Base-by-base conservation (phyloP, 1,284 basidiomycete genomes). In the Papiliotrema terrestris region DNA sequence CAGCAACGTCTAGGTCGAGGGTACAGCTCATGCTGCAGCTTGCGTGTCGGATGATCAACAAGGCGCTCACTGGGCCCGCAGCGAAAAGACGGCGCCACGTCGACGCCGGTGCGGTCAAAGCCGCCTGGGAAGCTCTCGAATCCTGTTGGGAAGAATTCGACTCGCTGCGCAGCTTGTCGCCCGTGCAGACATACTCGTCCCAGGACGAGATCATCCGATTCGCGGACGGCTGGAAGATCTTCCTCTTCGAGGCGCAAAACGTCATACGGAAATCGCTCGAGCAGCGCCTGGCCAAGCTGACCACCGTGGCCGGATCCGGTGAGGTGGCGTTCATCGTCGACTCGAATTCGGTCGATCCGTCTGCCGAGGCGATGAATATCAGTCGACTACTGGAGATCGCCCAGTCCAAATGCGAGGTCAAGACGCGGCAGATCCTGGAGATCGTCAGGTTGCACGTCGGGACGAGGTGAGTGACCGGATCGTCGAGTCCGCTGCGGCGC, bases 61-160 rank as follows among this genome's bases (percentile, higher is more conserved):
- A 80, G 20, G 83, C 84, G 0, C 77, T 94, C 45, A 91, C 89
- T 0, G 86, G 89, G 0, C 79, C 83, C 15, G 83, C 83, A 56
- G 88, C 89, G 3, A 81, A 82, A 22, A 81, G 82, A 46, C 77
- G 80, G 20, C 80, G 81, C 1, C 79, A 82, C 5, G 78, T 91
- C 38, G 83, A 88, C 63, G 83, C 82, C 20, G 78, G 81, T 29
- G 79, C 80, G 2, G 80, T 93, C 67, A 79, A 83, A 29, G 81
- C 84, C 52, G 84, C 88, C 11, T 94, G 91, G 91, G 83, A 85
- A 20, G 81, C 81, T n/a, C 81, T 94, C 11, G 88, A 89, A 59
- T 78, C 77, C 32, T 88, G 83, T 57, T 92, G 89, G 88, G 82
- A 86, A 44, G 87, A 89, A 53, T 85, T 93, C 54, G 88, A 90